Percentiles rank a stretch among this genome's conserved stretches.
Evolutionary conservation across 176 grass and related monocot genomes (phyloP).

Genomic region (Ananas comosus): DNA sequence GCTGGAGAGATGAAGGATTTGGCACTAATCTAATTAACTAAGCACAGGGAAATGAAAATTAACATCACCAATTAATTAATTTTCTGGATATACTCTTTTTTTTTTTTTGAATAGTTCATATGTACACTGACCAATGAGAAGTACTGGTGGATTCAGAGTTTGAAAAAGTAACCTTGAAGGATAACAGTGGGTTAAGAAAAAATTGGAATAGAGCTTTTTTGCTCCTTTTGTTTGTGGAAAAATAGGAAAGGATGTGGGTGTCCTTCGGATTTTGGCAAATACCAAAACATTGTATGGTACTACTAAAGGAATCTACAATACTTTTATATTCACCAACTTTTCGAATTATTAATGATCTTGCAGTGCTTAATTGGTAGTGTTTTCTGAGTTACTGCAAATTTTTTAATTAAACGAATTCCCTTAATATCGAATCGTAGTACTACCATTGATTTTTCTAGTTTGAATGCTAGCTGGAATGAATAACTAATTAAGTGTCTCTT

Average conservation of each 20-base stretch:
- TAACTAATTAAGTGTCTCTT: no score
- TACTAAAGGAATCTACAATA: not conserved
- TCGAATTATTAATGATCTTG: not conserved
- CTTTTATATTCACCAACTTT: not conserved
- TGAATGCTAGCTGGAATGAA: no score
- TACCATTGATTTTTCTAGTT: no score
- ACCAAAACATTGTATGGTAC: not conserved
- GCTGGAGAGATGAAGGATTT: slow-evolving; percentile 40
- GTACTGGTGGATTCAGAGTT: not conserved
- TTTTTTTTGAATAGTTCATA: not conserved
- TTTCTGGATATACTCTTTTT: not conserved
- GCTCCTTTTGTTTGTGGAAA: not conserved
- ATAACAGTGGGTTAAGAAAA: not conserved
- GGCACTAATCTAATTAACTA: slow-evolving; percentile 37
- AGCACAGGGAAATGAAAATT: slow-evolving; percentile 12
- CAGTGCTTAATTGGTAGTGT: not conserved
- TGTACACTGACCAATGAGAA: not conserved
- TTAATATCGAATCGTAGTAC: no score
- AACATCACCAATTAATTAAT: not conserved
- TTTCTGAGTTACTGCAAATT: no score
- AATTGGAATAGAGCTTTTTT: not conserved
- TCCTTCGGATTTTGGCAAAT: not conserved
- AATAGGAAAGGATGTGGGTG: not conserved
- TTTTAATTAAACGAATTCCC: no score
- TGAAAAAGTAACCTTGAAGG: not conserved